Conservation (phyloP, 2,329 filamentous ascomycete species). For the Arachnopeziza araneosa region DNA sequence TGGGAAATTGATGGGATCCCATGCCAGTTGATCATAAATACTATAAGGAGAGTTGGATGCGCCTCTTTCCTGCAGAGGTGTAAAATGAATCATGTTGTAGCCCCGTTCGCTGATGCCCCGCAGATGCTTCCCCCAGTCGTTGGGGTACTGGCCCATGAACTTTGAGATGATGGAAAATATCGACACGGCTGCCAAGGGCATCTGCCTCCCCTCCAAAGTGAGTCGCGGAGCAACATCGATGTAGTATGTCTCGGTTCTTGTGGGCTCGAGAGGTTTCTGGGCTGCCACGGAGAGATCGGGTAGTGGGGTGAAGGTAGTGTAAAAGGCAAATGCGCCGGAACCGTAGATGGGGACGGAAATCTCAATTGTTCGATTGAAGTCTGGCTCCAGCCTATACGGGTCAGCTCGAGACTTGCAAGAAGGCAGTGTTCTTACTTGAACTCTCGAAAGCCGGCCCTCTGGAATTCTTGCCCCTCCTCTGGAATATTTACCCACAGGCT, state of each 20-base stretch:
- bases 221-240: slow-evolving; percentile 87
- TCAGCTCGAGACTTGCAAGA: slow-evolving; percentile 10
- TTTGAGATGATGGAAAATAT: slow-evolving; percentile 95
- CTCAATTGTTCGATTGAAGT: slow-evolving; percentile 88
- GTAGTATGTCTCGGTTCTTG: slow-evolving; percentile 75
- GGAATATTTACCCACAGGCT: slow-evolving; percentile 97
- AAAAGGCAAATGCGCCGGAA: slow-evolving; percentile 89
- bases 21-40: slow-evolving; percentile 84
- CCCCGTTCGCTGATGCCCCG: slow-evolving; percentile 82
- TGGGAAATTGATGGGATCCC: slow-evolving; percentile 78
- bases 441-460: slow-evolving; percentile 73
- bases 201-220: slow-evolving; percentile 62
- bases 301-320: slow-evolving; percentile 84
- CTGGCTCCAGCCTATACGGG: slow-evolving; percentile 65
- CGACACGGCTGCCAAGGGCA: slow-evolving; percentile 83
- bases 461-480: slow-evolving; percentile 66
- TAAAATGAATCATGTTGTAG: slow-evolving; percentile 99
- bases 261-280: slow-evolving; percentile 45
- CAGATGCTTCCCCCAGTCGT: slow-evolving; percentile 85
- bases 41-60: slow-evolving; percentile 96
- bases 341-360: slow-evolving; percentile 81
- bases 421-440: slow-evolving; percentile 64
- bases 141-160: slow-evolving; percentile 91
- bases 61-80: slow-evolving; percentile 83
- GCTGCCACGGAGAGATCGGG: slow-evolving; percentile 59